Base-by-base conservation (phyloP, 2,329 filamentous ascomycete genomes). In the Colletotrichum graminicola region DNA sequence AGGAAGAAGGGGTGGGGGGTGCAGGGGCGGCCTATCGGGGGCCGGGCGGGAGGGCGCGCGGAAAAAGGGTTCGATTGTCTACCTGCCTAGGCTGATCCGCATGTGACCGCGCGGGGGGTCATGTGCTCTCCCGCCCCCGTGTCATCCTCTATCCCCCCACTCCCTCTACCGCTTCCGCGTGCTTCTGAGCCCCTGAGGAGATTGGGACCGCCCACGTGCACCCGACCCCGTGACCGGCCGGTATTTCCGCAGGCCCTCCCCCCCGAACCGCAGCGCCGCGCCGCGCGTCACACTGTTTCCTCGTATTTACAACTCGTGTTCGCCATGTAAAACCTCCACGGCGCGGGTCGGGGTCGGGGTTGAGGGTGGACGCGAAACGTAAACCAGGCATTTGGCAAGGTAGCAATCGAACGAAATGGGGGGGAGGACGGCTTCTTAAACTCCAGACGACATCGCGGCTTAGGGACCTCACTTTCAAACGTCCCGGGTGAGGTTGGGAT, bases 161-260 rank as follows among this genome's bases (percentile, higher is more conserved):
- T 39, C 32, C 10, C 52, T 34, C 36, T 36, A 6, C 7, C 26
- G 8, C 18, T 23, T 10, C 12, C n/a, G 39, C 14, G 21, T 26
- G 5, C 23, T 26, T 26, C 10, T 26, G 39, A 5, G 14, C 39
- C 36, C 36, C 36, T 47, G 26, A 23, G n/a, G 12, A 1, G 39
- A 14, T 21, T n/a, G 5, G 5, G 41, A 32, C 2, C 56, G 39
- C 34, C 43, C 57, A 62, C 67, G 51, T 59, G 67, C 67, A 57
- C 36, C 51, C 34, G 34, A 59, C 36, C 63, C 57, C 63, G 61
- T 67, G 39, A 70, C 36, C 62, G 34, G n/a, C 16, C n/a, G n/a
- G n/a, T n/a, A n/a, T n/a, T n/a, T n/a, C n/a, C n/a, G n/a, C n/a
- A n/a, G n/a, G n/a, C n/a, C n/a, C n/a, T n/a, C n/a, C n/a, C n/a